Evolutionary conservation across 352 stramenopile species (phyloP).

Genomic region (Peronospora farinosa): DNA sequence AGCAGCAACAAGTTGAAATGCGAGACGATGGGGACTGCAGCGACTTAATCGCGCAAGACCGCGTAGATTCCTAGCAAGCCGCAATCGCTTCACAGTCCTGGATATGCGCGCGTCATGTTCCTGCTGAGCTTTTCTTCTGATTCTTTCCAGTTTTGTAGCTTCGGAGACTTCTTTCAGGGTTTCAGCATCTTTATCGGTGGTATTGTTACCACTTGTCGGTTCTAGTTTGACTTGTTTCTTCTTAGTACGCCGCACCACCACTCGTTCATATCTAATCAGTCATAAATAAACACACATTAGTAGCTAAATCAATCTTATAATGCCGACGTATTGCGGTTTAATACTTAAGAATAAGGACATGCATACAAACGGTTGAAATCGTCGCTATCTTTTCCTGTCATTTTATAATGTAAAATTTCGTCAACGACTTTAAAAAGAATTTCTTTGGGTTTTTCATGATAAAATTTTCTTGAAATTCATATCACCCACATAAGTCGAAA

Average conservation of each 20-base stretch:
- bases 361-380: constrained; percentile 36
- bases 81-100: constrained; percentile 12
- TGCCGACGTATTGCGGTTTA: too few relatives aligned
- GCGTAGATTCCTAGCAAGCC: constrained; percentile 23
- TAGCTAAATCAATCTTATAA: too few relatives aligned
- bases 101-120: constrained; percentile 9
- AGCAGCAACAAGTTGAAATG: constrained; percentile 13
- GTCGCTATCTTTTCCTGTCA: constrained; percentile 8
- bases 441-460: too few relatives aligned
- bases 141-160: constrained; percentile 6
- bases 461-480: too few relatives aligned
- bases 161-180: constrained; percentile 3
- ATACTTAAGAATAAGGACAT: too few relatives aligned
- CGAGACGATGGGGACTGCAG: constrained; percentile 16
- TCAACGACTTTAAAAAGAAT: too few relatives aligned
- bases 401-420: neutral
- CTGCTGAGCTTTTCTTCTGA: constrained; percentile 8
- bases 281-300: neutral
- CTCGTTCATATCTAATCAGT: constrained; percentile 29
- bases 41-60: constrained; percentile 14
- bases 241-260: constrained; percentile 22
- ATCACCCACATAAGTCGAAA: neutral
- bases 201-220: neutral
- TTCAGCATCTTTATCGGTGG: neutral
- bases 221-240: constrained; percentile 9